Evolutionary conservation across 768 basidiomycete species (phyloP).

Genomic region (Russula dissimulans): DNA sequence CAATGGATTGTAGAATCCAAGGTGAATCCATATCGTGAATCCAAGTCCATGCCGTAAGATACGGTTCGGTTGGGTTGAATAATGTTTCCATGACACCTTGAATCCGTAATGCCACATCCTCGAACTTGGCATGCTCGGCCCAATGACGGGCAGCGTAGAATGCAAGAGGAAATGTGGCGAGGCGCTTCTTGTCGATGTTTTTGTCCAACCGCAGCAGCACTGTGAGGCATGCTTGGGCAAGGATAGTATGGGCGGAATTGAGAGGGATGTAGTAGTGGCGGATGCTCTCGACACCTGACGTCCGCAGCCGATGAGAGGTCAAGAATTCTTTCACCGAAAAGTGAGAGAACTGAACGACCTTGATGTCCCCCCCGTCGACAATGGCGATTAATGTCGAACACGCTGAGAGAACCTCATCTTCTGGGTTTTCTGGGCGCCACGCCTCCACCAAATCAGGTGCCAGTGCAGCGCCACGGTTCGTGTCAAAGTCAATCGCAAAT

Average conservation of each 20-base stretch:
- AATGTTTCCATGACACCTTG: neutral
- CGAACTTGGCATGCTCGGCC: neutral
- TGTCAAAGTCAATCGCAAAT: neutral
- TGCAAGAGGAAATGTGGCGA: neutral
- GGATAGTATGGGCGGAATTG: neutral
- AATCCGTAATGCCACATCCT: neutral
- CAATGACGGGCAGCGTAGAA: neutral
- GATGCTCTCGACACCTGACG: neutral
- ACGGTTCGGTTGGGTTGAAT: neutral
- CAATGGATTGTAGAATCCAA: neutral
- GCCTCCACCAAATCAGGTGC: neutral
- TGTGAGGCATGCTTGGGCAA: neutral
- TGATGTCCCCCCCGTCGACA: neutral
- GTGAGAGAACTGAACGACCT: neutral
- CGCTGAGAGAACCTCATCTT: neutral
- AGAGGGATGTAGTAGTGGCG: neutral
- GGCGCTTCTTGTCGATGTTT: neutral
- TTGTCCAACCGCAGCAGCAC: neutral
- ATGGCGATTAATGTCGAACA: neutral
- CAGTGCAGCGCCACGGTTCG: neutral
- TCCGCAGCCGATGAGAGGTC: neutral
- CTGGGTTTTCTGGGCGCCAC: neutral
- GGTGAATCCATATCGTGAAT: neutral
- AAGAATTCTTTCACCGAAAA: constrained; percentile 5
- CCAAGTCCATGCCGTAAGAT: neutral